A percentile compares a stretch with the other conserved stretches of the same genome.
Evolutionary conservation across 306 rosid species (phyloP).

Genomic region (Prunus davidiana): DNA sequence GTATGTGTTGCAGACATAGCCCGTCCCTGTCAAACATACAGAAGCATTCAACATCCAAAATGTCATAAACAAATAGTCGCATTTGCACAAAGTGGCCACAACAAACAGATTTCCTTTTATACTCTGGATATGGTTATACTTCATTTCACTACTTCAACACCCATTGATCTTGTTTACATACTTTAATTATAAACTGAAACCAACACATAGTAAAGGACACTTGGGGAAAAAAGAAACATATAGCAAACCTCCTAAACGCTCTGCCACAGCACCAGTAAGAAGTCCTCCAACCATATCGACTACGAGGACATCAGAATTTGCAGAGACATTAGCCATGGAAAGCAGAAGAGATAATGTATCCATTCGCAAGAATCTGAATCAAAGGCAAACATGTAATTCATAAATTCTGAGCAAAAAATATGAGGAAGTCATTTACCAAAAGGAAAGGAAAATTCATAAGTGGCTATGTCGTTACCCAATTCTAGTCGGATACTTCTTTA

Average conservation of each 20-base stretch:
- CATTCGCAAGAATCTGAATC: slow-evolving; percentile 76
- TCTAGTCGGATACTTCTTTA: slow-evolving; percentile 76
- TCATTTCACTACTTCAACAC: background rate
- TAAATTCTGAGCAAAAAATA: background rate
- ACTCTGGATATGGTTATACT: background rate
- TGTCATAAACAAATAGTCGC: background rate
- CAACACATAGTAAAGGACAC: slow-evolving; percentile 11
- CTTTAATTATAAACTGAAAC: background rate
- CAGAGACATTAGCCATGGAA: slow-evolving; percentile 77
- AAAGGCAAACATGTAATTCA: slow-evolving; percentile 18
- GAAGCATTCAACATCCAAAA: background rate
- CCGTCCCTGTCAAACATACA: slow-evolving; percentile 56
- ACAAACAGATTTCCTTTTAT: background rate
- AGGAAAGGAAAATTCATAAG: slow-evolving; percentile 8
- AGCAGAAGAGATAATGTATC: slow-evolving; percentile 85
- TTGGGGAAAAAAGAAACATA: slow-evolving; percentile 4
- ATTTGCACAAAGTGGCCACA: background rate
- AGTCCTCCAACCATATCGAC: slow-evolving; percentile 91
- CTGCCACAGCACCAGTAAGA: slow-evolving; percentile 94
- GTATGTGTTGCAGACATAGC: slow-evolving; percentile 73
- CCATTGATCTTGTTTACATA: background rate
- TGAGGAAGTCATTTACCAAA: background rate
- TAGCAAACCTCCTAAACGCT: slow-evolving; percentile 79
- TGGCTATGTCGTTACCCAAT: slow-evolving; percentile 53
- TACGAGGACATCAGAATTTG: slow-evolving; percentile 81